These are phyloP conservation scores for Crithidia expoeki DNA, from an alignment of 208 protist genomes.

Conservation along the genomic window DNA sequence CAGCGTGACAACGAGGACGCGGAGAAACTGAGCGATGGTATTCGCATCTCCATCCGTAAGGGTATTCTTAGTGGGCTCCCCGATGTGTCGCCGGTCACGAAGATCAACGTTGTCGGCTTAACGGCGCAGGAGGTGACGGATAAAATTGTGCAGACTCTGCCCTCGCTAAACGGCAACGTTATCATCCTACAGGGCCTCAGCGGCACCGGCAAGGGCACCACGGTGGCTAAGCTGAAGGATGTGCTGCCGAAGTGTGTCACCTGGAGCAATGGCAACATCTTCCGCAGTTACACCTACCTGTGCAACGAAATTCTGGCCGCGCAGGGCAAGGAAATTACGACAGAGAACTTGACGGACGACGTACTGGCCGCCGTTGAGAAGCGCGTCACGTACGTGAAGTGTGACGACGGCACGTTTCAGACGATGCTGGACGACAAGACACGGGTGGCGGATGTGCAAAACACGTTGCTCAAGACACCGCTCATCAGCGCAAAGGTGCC, in stretches of 20 bases:
- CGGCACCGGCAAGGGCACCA: constrained; percentile 93
- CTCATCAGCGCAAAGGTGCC: constrained; percentile 79
- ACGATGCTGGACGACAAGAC: constrained; percentile 69
- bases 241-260: constrained; percentile 79
- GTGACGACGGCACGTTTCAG: constrained; percentile 62
- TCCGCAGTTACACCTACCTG: constrained; percentile 90
- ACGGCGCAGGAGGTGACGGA: constrained; percentile 81
- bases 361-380: constrained; percentile 58
- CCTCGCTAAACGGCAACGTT: constrained; percentile 73
- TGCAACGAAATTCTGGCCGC: constrained; percentile 57
- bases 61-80: constrained; percentile 68
- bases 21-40: constrained; percentile 86
- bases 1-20: constrained; percentile 86
- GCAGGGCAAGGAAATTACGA: constrained; percentile 53
- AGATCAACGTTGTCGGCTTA: constrained; percentile 75
- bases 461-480: constrained; percentile 87
- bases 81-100: constrained; percentile 35
- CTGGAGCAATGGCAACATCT: constrained; percentile 94
- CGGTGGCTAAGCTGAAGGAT: constrained; percentile 73
- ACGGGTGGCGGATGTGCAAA: constrained; percentile 83
- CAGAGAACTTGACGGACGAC: constrained; percentile 61
- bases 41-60: constrained; percentile 70
- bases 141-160: constrained; percentile 65
- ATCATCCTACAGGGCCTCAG: constrained; percentile 91
- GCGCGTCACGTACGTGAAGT: constrained; percentile 73